Evolutionary conservation across 2,329 filamentous ascomycete species (phyloP).

Genomic region (Sordariomycetes sp.): DNA sequence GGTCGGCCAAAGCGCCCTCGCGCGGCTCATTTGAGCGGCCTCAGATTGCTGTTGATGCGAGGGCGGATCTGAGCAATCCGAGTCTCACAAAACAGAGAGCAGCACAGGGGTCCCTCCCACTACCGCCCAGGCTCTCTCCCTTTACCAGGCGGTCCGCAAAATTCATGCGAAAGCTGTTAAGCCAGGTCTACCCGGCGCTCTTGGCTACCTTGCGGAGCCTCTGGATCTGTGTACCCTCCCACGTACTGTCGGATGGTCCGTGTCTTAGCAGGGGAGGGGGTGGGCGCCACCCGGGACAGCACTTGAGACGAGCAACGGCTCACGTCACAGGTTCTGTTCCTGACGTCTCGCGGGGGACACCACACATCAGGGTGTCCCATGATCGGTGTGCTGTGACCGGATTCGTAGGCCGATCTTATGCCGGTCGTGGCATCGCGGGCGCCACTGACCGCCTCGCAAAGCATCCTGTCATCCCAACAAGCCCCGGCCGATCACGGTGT

Average conservation of each 20-base stretch:
- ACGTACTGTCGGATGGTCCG: background rate
- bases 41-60: background rate
- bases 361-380: background rate
- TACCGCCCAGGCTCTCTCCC: background rate
- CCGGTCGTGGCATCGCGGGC: slow-evolving; percentile 1
- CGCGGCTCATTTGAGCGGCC: background rate
- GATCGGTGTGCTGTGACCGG: slow-evolving; percentile 5
- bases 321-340: slow-evolving; percentile 2
- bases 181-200: background rate
- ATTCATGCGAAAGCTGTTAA: background rate
- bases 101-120: background rate
- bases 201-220: background rate
- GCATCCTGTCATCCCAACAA: slow-evolving; percentile 5
- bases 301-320: slow-evolving; percentile 6
- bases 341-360: background rate
- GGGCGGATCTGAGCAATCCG: background rate
- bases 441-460: background rate
- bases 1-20: background rate
- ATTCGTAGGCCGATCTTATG: slow-evolving; percentile 6
- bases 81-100: slow-evolving; percentile 4
- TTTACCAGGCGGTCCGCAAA: background rate
- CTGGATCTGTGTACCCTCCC: background rate
- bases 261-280: slow-evolving; percentile 1
- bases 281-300: background rate
- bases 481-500: background rate